Percentiles rank a stretch among this genome's conserved stretches.
Evolutionary conservation across 225 moss, liverwort and hornwort species (phyloP).

Genomic region (Polytrichum formosum): DNA sequence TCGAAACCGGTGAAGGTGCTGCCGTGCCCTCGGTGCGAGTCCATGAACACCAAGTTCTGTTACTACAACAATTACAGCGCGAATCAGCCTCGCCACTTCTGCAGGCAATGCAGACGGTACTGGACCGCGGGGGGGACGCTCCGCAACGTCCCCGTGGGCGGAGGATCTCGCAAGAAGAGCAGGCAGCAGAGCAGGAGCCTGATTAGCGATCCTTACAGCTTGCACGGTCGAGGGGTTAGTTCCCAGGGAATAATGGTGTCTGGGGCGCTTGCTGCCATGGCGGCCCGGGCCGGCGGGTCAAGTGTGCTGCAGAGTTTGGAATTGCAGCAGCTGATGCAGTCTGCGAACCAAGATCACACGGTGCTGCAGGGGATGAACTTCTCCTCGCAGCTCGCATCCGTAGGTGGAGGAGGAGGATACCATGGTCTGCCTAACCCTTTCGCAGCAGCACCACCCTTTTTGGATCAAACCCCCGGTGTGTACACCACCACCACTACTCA

Average conservation of each 20-base stretch:
- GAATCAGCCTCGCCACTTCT: constrained; percentile 31
- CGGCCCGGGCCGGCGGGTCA: constrained; percentile 1
- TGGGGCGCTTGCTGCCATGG: constrained; percentile 13
- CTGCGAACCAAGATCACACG: constrained; percentile 14
- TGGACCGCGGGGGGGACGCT: constrained; percentile 35
- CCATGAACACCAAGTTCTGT: constrained; percentile 39
- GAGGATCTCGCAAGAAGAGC: constrained; percentile 23
- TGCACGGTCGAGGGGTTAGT: not conserved
- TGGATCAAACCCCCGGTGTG: constrained; percentile 11
- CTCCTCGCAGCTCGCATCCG: constrained; percentile 14
- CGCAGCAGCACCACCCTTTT: constrained; percentile 5
- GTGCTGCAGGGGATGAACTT: constrained; percentile 13
- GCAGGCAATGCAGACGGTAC: constrained; percentile 27
- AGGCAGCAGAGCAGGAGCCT: constrained; percentile 14
- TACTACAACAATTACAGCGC: constrained; percentile 44
- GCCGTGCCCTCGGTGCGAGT: constrained; percentile 29
- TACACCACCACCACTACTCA: not conserved
- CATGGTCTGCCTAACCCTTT: constrained; percentile 10
- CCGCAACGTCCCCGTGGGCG: constrained; percentile 28
- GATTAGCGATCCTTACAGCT: constrained; percentile 16
- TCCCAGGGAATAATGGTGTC: no score
- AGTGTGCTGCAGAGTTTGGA: constrained; percentile 21
- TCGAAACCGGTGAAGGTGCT: constrained; percentile 18
- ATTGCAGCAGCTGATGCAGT: constrained; percentile 44
- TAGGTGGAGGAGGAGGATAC: constrained; percentile 6